A percentile compares a stretch with the other conserved stretches of the same genome.
These are phyloP conservation scores for Cyberlindnera euphorbiiphila DNA, from an alignment of 805 yeast species.

Conservation along the genomic window DNA sequence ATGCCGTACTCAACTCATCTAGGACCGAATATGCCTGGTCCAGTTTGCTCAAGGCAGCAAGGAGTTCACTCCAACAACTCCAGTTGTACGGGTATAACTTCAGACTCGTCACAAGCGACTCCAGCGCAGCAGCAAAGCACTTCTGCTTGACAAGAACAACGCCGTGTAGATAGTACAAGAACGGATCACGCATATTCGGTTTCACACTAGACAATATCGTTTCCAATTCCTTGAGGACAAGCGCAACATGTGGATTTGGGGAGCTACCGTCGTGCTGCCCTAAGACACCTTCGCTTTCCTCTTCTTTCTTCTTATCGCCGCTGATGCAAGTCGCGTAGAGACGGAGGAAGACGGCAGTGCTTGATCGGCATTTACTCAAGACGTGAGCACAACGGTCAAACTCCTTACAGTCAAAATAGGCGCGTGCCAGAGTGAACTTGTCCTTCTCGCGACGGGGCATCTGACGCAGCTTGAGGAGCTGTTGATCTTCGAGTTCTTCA, in stretches of 20 bases:
- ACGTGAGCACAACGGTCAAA: slow-evolving; percentile 70
- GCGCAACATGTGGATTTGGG: slow-evolving; percentile 29
- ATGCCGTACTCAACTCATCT: slow-evolving; percentile 18
- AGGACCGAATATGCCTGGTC: slow-evolving; percentile 48
- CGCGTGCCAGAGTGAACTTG: slow-evolving; percentile 55
- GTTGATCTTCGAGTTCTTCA: background rate
- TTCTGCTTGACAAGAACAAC: slow-evolving; percentile 59
- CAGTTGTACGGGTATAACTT: slow-evolving; percentile 78
- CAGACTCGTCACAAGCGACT: slow-evolving; percentile 56
- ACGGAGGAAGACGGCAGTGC: slow-evolving; percentile 55
- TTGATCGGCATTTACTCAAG: slow-evolving; percentile 47
- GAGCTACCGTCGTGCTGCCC: slow-evolving; percentile 33
- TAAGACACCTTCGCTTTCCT: slow-evolving; percentile 66
- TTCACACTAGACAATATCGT: slow-evolving; percentile 28
- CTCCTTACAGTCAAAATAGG: slow-evolving; percentile 79
- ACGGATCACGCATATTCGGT: slow-evolving; percentile 39
- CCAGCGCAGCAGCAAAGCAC: slow-evolving; percentile 57
- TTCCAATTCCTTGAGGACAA: slow-evolving; percentile 41
- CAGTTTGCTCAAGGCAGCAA: slow-evolving; percentile 53
- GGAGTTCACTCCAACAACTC: slow-evolving; percentile 88
- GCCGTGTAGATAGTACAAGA: slow-evolving; percentile 71
- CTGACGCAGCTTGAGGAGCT: slow-evolving; percentile 1
- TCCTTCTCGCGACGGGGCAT: slow-evolving; percentile 35
- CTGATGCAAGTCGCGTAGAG: slow-evolving; percentile 68
- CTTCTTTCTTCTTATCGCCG: slow-evolving; percentile 73